Percentiles rank a stretch among this genome's conserved stretches.
Evolutionary conservation across 371 early-diverging fungal species (phyloP).

Genomic region (Syncephalis fuscata): DNA sequence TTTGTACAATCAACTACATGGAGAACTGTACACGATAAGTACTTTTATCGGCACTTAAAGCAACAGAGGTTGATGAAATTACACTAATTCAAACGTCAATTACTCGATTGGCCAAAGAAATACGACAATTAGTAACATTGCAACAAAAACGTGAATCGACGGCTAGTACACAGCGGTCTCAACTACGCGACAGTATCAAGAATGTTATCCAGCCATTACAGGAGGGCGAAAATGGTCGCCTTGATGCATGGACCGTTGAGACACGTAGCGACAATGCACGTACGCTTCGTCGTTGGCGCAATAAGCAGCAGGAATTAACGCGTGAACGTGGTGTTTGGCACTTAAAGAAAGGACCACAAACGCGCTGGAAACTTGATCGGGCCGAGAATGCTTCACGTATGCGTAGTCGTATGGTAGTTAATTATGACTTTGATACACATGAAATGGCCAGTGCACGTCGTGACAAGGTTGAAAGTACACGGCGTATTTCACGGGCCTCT

Average conservation of each 20-base stretch:
- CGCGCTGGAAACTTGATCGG: slow-evolving; percentile 25
- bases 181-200: not conserved
- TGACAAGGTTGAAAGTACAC: slow-evolving; percentile 13
- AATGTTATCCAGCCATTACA: slow-evolving; percentile 2
- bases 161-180: no score
- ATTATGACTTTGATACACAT: slow-evolving; percentile 33
- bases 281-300: slow-evolving; percentile 14
- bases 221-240: slow-evolving; percentile 9
- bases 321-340: slow-evolving; percentile 20
- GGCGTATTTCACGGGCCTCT: no score
- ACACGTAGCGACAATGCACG: slow-evolving; percentile 6
- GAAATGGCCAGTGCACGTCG: slow-evolving; percentile 22
- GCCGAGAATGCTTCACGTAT: slow-evolving; percentile 29
- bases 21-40: slow-evolving; percentile 15
- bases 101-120: slow-evolving; percentile 14
- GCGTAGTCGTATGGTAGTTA: slow-evolving; percentile 20
- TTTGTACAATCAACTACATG: slow-evolving; percentile 16
- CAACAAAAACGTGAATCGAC: slow-evolving; percentile 4
- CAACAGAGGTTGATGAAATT: slow-evolving; percentile 21
- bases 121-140: slow-evolving; percentile 3
- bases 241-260: slow-evolving; percentile 13
- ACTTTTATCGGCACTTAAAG: slow-evolving; percentile 18
- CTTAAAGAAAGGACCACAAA: slow-evolving; percentile 1
- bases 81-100: slow-evolving; percentile 9
- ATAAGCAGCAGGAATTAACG: slow-evolving; percentile 19